Conservation (phyloP, 495 filamentous ascomycete genomes). For the Bryoglossum gracile region DNA sequence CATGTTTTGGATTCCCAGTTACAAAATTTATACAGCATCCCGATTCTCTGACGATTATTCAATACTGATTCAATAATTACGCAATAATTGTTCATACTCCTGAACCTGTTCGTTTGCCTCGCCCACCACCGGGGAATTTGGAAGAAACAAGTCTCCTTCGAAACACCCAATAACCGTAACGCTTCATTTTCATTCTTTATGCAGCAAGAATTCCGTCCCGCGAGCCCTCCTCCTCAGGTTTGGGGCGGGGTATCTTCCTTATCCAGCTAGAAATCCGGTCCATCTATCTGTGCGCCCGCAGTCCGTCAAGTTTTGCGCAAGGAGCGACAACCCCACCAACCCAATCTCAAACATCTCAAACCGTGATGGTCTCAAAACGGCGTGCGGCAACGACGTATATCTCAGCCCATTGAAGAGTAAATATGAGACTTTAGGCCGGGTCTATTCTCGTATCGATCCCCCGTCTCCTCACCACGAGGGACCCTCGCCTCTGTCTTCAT, state of each 20-base stretch:
- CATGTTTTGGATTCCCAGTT: no score
- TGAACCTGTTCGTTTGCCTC: no score
- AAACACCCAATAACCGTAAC: neutral
- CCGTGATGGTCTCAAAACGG: constrained; percentile 9
- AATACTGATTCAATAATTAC: no score
- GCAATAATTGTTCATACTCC: no score
- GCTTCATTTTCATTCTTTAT: neutral
- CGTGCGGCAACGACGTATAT: neutral
- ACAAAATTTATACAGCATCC: no score
- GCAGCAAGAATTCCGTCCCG: neutral
- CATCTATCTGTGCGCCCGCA: constrained; percentile 10
- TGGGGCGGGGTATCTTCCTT: neutral
- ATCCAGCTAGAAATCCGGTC: constrained; percentile 1
- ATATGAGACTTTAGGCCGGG: no score
- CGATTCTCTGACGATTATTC: no score
- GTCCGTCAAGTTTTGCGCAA: neutral
- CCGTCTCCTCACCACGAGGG: neutral
- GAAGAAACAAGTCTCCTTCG: neutral
- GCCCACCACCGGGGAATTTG: neutral
- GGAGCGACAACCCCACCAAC: neutral
- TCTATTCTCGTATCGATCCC: neutral
- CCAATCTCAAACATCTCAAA: constrained; percentile 18
- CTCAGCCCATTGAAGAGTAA: no score
- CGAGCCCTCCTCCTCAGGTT: neutral
- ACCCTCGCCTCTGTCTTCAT: neutral